Evolutionary conservation across 2,329 filamentous ascomycete species (phyloP), one percentile per base, ranked within the genome.

Genomic region (Zymoseptoria ardabiliae): DNA sequence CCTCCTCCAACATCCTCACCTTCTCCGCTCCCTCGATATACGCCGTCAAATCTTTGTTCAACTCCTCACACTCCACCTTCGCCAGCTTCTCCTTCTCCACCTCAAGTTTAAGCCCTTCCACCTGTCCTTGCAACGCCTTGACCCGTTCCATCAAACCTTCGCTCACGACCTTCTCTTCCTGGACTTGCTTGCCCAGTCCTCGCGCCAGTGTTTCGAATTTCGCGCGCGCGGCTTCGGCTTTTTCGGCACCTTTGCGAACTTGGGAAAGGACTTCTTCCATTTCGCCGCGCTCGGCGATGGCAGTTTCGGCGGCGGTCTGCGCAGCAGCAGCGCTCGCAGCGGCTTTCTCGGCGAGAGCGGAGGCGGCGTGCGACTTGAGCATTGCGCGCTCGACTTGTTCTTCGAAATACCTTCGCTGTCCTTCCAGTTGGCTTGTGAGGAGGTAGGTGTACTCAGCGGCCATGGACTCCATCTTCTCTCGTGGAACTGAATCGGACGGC

Each of bases 391-490:
- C 88, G 56, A 99, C 83, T 72, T 96, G 85, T 66, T 96, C 93
- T 72, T 97, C 93, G 67, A 96, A 99, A 75, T 97, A 99, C 0
- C 89, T 82, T 9, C 94, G 85, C 73, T 99, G 94, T 50, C 88
- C 91, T 72, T 97, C 94, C 2, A 99, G 84, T 71, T 99, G 94
- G 61, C 87, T 92, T 2, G 90, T 95, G 10, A 99, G 83, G 1
- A 99, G 84, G 70, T 97, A 92, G 0, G 93, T 94, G 73, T 97
- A 99, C 75, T 99, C 94, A 65, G 94, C 82, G 28, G 90, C 90
- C 71, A 97, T 95, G 69, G 85, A 90, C 63, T 88, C 85, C 51
- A 87, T 77, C 70, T 88, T 88, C 70, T 86, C 84, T 20, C 88
- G 79, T 1, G 89, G 88, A 6, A 92, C 88, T 11, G 86, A 83